These are phyloP conservation scores for Thelonectria olida DNA, from an alignment of 2,329 filamentous ascomycete genomes.

Conservation along the genomic window DNA sequence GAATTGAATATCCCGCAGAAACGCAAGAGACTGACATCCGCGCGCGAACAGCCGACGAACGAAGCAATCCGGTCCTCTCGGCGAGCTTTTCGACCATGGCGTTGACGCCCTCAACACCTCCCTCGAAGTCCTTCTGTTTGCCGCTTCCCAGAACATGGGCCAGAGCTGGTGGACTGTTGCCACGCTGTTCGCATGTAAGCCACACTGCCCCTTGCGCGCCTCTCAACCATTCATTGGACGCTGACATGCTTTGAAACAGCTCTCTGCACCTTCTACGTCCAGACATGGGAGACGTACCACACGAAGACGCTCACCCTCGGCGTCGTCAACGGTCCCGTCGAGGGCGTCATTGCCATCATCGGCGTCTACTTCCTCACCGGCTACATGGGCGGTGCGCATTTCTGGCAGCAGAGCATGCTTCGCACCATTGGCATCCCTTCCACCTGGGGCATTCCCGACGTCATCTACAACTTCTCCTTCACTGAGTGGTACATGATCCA, in stretches of 20 bases:
- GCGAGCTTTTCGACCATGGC: constrained; percentile 96
- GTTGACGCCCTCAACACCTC: constrained; percentile 97
- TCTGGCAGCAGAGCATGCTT: constrained; percentile 90
- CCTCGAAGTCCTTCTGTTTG: constrained; percentile 93
- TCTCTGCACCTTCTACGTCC: constrained; percentile 95
- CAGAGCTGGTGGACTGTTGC: constrained; percentile 91
- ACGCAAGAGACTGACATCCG: background rate
- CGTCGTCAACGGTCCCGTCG: constrained; percentile 91
- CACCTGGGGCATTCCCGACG: constrained; percentile 70
- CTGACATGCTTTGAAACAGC: constrained; percentile 56
- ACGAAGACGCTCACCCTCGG: constrained; percentile 95
- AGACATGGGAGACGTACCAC: constrained; percentile 99
- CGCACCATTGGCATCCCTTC: constrained; percentile 74
- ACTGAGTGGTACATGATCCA: constrained; percentile 94
- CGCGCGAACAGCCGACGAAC: constrained; percentile 74
- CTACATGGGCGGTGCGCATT: constrained; percentile 85
- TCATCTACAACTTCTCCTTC: constrained; percentile 82
- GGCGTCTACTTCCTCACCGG: constrained; percentile 85
- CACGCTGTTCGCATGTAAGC: constrained; percentile 81
- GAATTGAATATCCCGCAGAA: background rate
- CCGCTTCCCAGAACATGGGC: constrained; percentile 90
- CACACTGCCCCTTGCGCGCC: background rate
- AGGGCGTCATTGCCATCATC: constrained; percentile 88
- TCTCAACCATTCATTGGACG: background rate
- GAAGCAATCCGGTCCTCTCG: constrained; percentile 89